These are phyloP conservation scores for Ambrosia trifida DNA, from an alignment of 129 eudicot genomes.

Conservation along the genomic window DNA sequence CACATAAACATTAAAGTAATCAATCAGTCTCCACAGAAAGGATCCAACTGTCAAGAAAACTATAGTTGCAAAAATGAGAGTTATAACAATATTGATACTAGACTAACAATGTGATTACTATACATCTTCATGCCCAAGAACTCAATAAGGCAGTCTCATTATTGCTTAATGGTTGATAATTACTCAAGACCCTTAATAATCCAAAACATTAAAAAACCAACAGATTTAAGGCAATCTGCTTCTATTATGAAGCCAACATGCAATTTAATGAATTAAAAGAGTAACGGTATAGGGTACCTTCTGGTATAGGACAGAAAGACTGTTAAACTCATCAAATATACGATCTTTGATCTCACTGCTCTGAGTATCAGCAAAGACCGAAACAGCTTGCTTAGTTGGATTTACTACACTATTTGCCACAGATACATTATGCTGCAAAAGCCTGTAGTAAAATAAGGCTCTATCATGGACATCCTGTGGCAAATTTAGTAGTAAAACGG, in stretches of 20 bases:
- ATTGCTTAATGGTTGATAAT: conserved; percentile 7
- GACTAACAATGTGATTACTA: too few species aligned
- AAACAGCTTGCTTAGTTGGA: conserved; percentile 98
- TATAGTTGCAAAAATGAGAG: too few species aligned
- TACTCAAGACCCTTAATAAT: conserved; percentile 8
- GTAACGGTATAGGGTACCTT: conserved; percentile 49
- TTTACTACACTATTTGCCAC: conserved; percentile 80
- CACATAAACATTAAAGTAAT: too few species aligned
- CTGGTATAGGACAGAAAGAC: conserved; percentile 90
- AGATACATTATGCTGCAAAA: conserved; percentile 65
- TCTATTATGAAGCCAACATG: conserved; percentile 3
- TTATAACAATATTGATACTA: too few species aligned
- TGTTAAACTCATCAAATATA: conserved; percentile 93
- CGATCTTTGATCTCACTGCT: conserved; percentile 94
- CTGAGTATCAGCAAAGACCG: conserved; percentile 94
- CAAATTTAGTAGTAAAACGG: not conserved
- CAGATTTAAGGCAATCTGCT: conserved; percentile 13
- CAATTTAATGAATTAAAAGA: conserved; percentile 4
- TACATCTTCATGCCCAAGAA: too few species aligned
- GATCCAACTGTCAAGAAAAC: too few species aligned
- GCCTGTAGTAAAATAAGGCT: conserved; percentile 92
- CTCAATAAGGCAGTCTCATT: not conserved
- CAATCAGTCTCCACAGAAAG: too few species aligned
- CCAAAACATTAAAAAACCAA: not conserved
- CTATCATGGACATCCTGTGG: conserved; percentile 99